A percentile compares a stretch with the other conserved stretches of the same genome.
Conservation (phyloP, 306 rosid species). For the Arachis stenosperma region DNA sequence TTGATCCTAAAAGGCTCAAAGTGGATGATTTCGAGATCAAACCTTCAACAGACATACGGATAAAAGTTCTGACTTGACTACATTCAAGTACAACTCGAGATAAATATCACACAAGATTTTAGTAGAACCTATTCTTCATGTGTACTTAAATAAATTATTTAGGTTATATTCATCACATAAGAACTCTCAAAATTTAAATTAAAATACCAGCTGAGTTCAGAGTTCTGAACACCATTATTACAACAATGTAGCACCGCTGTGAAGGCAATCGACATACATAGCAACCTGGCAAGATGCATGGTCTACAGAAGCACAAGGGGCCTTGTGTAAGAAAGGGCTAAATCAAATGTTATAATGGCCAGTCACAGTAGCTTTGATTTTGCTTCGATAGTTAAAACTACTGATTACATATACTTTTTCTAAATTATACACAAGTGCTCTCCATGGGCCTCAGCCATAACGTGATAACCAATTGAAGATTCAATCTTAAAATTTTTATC, state of each 20-base stretch:
- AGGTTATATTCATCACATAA: too few relatives aligned
- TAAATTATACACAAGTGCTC: conserved; percentile 5
- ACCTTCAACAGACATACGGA: too few relatives aligned
- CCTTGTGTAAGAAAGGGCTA: background rate
- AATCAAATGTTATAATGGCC: too few relatives aligned
- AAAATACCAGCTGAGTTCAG: background rate
- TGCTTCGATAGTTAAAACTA: background rate
- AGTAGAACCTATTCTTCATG: too few relatives aligned
- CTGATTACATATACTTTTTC: background rate
- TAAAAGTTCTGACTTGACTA: too few relatives aligned
- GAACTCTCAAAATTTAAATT: too few relatives aligned
- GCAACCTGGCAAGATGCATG: background rate
- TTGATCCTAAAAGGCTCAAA: background rate
- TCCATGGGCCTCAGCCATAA: background rate
- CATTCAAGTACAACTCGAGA: too few relatives aligned
- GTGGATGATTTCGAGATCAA: background rate
- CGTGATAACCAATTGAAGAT: conserved; percentile 9
- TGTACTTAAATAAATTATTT: too few relatives aligned
- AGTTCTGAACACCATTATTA: background rate
- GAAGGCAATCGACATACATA: background rate
- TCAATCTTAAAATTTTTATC: background rate
- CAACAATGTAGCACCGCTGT: background rate
- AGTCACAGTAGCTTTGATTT: background rate
- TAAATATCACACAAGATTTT: too few relatives aligned
- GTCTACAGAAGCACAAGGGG: background rate